Evolutionary conservation across 257 asterid species (phyloP).

Genomic region (Fraxinus pennsylvanica): DNA sequence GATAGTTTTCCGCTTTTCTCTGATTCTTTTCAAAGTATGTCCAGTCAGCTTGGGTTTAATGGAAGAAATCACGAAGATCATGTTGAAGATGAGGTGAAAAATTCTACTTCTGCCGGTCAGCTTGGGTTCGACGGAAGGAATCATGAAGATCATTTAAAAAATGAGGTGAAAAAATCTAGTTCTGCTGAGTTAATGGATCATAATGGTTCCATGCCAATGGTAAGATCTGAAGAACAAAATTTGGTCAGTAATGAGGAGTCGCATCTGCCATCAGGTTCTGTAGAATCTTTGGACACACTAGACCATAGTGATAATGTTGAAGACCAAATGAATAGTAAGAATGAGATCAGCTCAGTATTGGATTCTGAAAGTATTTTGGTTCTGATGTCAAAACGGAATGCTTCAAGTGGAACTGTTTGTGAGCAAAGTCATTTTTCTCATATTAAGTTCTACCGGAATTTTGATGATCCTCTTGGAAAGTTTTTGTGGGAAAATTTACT

Average conservation of each 20-base stretch:
- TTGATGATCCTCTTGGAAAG: constrained; percentile 84
- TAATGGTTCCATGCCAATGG: constrained; percentile 31
- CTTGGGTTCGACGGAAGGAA: too few species aligned
- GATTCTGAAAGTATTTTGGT: constrained; percentile 95
- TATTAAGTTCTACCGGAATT: constrained; percentile 81
- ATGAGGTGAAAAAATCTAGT: constrained; percentile 40
- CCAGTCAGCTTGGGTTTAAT: constrained; percentile 32
- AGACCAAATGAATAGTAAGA: constrained; percentile 50
- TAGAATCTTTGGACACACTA: constrained; percentile 37
- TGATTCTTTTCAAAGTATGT: constrained; percentile 37
- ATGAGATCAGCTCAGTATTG: constrained; percentile 69
- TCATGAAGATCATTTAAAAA: background rate
- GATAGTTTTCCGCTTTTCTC: constrained; percentile 64
- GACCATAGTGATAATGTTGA: constrained; percentile 39
- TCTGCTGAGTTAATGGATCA: constrained; percentile 32
- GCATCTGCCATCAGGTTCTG: constrained; percentile 20
- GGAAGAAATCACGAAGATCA: constrained; percentile 32
- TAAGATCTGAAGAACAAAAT: constrained; percentile 40
- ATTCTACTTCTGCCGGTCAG: too few species aligned
- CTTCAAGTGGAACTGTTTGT: constrained; percentile 69
- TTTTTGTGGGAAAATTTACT: constrained; percentile 79
- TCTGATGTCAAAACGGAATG: constrained; percentile 78
- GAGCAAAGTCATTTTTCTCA: constrained; percentile 83
- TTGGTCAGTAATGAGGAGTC: constrained; percentile 31
- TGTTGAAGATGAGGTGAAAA: constrained; percentile 6